Evolutionary conservation across 2,329 filamentous ascomycete species (phyloP), one percentile per base, ranked within the genome.

Genomic region (Chrysosporium queenslandicum): DNA sequence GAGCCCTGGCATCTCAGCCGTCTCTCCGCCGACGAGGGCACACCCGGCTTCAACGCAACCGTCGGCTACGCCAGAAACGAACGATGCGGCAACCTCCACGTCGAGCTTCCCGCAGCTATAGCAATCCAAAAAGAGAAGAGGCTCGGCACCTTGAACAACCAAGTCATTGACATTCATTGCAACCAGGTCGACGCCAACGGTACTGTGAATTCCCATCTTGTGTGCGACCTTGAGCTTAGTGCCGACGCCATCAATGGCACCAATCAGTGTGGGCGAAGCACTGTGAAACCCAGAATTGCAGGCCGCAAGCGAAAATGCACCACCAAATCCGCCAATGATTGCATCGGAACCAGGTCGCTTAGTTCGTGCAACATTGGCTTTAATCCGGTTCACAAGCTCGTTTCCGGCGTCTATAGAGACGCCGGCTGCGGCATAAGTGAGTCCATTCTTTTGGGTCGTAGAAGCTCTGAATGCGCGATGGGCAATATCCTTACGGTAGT

Each of bases 81-180:
- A 97, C n/a, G 81, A 78, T 9, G 86, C 83, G 0, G 89, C 88
- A 3, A 81, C 82, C 34, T 82, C 75, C 7, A 91, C 80, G 59
- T 94, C 82, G 20, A 98, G 80, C 67, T 85, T 85, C 68, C 87
- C 89, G 77, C 90, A 96, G 56, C 89, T 91, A 71, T 94, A 96
- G 78, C 94, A 97, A 74, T 98, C 92, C 57, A 97, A 82, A 78
- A 98, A 97, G 77, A 92, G 92, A 58, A 97, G 77, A 1, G 92
- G 90, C 60, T 92, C 87, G 11, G 92, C 92, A 51, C 92, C 92
- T 73, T 97, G 90, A 7, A 97, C 92, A 48, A 98, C 84, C 0
- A 98, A 78, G 64, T 98, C 92, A 69, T 98, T 98, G 66, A 97
- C 92, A 68, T 96, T 97, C 91, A 97, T 97, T 59, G 92, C 92